Base-by-base conservation (phyloP, 257 asterid species). In the Marsdenia floribunda region DNA sequence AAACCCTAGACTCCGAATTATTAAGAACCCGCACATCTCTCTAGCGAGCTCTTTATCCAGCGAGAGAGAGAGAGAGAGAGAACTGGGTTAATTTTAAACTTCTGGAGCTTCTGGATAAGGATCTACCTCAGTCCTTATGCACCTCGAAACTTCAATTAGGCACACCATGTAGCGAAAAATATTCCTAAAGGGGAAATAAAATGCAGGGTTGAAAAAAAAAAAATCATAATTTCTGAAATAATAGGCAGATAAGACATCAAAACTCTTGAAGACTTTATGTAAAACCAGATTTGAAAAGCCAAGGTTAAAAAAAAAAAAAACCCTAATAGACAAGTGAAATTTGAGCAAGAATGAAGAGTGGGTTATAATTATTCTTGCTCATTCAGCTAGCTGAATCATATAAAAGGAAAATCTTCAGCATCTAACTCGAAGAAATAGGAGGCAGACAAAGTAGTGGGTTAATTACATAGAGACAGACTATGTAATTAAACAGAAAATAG, bases 1-100 rank as follows among this genome's bases (percentile, higher is more conserved):
- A 15, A 75, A 77, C 59, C 73, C 76, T 77, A 77, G 60, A 16
- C 76, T 16, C 52, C 40, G 58, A 40, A 40, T 67, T 70, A n/a
- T 55, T 29, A 53, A 22, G 24, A 47, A 44, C 21, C 33, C 67
- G 19, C 61, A 19, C 26, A 55, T 13, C n/a, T 16, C 52, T 19
- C 0, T 58, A 6, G 12, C 61, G 8, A 24, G 7, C 26, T 16
- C 33, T 52, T 44, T 24, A 55, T 21, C 2, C 42, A 4, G 47
- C 6, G 47, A 42, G 47, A 42, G 47, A 42, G 46, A 6, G 3
- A 58, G 46, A 66, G 68, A 24, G 15, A 35, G 4, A 16, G 46
- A 66, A 24, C 26, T 37, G 58, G 22, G 29, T 35, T 37, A 35
- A 46, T 49, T 29, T 29, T 13, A 42, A 58, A 33, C n/a, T 55